These are phyloP conservation scores for Verticillium nonalfalfae DNA, from an alignment of 2,329 filamentous ascomycete genomes.

Conservation along the genomic window DNA sequence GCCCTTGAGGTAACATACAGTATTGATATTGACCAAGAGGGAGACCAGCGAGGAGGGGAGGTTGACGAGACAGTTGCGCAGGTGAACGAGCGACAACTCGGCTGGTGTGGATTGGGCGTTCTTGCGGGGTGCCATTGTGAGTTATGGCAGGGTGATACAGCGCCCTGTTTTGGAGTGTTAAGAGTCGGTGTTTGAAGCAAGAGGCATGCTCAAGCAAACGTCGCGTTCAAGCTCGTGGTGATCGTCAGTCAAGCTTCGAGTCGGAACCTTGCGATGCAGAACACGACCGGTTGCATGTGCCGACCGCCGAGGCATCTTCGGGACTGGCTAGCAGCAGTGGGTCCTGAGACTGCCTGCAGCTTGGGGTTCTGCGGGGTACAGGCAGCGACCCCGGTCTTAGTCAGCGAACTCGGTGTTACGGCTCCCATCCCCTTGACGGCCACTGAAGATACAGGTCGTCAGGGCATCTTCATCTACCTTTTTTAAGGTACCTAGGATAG, in stretches of 20 bases:
- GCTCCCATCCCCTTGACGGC: too few species aligned
- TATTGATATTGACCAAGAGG: slow-evolving; percentile 81
- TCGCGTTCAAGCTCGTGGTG: not conserved
- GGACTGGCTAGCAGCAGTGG: slow-evolving; percentile 2
- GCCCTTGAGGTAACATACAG: slow-evolving; percentile 48
- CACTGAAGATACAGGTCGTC: too few species aligned
- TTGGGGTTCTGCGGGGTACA: not conserved
- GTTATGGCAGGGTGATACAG: slow-evolving; percentile 1
- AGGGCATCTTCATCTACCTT: too few species aligned
- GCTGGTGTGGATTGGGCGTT: slow-evolving; percentile 62
- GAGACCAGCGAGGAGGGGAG: slow-evolving; percentile 79
- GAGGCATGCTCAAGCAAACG: not conserved
- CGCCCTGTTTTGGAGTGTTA: not conserved
- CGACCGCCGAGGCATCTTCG: slow-evolving; percentile 17
- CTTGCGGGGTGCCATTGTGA: slow-evolving; percentile 40
- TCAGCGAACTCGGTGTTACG: not conserved
- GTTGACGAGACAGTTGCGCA: slow-evolving; percentile 95
- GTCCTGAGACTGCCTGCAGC: slow-evolving; percentile 4
- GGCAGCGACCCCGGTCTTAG: not conserved
- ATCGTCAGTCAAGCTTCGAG: not conserved
- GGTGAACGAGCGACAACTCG: slow-evolving; percentile 76
- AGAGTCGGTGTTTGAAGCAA: not conserved
- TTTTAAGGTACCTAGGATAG: too few species aligned
- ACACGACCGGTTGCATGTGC: slow-evolving; percentile 19
- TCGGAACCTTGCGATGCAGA: not conserved